Evolutionary conservation across 371 early-diverging fungal genomes (phyloP).

Genomic region (Zancudomyces culisetae): DNA sequence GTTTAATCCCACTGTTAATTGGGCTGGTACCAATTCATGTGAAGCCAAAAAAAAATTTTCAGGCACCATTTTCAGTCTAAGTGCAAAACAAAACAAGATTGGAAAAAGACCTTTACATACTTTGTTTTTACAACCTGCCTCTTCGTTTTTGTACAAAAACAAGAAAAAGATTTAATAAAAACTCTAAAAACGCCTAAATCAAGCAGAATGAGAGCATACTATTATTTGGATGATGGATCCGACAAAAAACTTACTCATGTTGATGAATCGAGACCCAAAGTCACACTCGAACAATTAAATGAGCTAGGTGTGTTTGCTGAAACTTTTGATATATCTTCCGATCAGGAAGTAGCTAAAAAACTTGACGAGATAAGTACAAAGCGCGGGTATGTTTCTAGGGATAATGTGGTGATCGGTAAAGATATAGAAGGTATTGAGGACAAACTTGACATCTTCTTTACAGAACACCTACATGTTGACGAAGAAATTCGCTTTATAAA

Average conservation of each 20-base stretch:
- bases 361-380: slow-evolving; percentile 50
- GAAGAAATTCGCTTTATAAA: slow-evolving; percentile 88
- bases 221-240: not conserved
- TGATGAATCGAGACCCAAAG: not conserved
- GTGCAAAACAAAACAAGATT: too few species aligned
- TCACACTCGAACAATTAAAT: not conserved
- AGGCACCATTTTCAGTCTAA: too few species aligned
- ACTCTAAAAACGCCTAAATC: too few species aligned
- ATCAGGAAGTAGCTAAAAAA: slow-evolving; percentile 9
- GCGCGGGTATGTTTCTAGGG: slow-evolving; percentile 74
- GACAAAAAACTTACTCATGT: not conserved
- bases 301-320: not conserved
- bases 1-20: too few species aligned
- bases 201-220: slow-evolving; percentile 4
- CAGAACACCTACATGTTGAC: slow-evolving; percentile 91
- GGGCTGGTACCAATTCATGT: too few species aligned
- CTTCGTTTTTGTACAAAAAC: too few species aligned
- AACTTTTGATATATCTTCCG: not conserved
- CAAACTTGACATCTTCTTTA: slow-evolving; percentile 83
- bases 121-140: too few species aligned
- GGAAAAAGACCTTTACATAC: too few species aligned
- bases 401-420: slow-evolving; percentile 55
- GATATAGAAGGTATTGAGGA: slow-evolving; percentile 62
- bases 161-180: too few species aligned
- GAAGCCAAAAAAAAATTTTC: too few species aligned